Evolutionary conservation across 2,329 filamentous ascomycete genomes (phyloP), one percentile per base, ranked within the genome.

Genomic region (Hymenoscyphus repandus): DNA sequence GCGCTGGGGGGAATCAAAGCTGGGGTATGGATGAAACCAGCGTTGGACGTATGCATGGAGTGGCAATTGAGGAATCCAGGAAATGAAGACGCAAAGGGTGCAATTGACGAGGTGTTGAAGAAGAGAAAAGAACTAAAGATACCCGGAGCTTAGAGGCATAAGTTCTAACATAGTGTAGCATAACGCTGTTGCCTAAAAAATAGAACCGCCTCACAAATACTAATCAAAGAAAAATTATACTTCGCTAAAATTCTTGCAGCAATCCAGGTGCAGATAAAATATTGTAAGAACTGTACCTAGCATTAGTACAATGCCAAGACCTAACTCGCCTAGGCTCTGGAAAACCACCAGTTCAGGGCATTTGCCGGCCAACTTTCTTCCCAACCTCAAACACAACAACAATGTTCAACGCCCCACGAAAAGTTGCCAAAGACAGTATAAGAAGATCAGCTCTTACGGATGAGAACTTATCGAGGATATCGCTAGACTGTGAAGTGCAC

Each of bases 11-110:
- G 77, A 0, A 71, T 78, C n/a, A 83, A 82, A 56, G 85, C 88
- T 0, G 90, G 89, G 1, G 83, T 75, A n/a, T 97, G 92, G 92
- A 86, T 95, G 77, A 82, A 82, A 48, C 76, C 77, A 41, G 90
- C 90, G 3, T 71, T 96, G 42, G 86, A 95, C 31, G 74, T 90
- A 3, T 87, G 89, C 54, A 80, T 95, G 68, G 83, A 83, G 54
- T 97, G 91, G 90, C 93, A 97, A 69, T 77, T 97, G 47, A 79
- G 88, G 34, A 82, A 97, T 64, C 89, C 90, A 0, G 75, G 75
- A 3, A 74, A 72, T 51, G 79, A 76, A 3, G 85, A 91, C 54
- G 68, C 74, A 6, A 62, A 70, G 6, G 78, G 73, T 2, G 83
- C 78, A 1, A 70, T 90, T 47, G 76, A 83, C 42, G 80, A 84